Evolutionary conservation across 805 yeast genomes (phyloP).

Genomic region (Ascoidea rubescens): DNA sequence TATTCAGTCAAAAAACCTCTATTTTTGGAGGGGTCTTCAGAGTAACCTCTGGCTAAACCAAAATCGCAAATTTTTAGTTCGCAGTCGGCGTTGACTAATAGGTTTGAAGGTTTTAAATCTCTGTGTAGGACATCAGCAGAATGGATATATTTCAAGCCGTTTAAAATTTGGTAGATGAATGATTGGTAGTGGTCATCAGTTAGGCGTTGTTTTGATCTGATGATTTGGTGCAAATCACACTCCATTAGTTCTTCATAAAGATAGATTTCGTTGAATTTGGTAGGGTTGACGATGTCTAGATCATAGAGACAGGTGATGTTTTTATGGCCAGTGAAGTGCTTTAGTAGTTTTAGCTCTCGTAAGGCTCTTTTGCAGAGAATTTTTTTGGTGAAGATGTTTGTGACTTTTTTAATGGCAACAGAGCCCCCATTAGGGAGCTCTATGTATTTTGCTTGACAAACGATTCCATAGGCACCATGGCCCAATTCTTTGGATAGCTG

Average conservation of each 20-base stretch:
- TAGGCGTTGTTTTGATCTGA: conserved; percentile 82
- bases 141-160: conserved; percentile 84
- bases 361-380: conserved; percentile 85
- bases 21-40: conserved; percentile 68
- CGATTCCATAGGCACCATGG: conserved; percentile 96
- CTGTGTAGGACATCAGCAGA: conserved; percentile 88
- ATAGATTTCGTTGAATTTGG: conserved; percentile 79
- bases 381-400: conserved; percentile 85
- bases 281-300: conserved; percentile 73
- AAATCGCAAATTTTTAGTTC: conserved; percentile 94
- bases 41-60: conserved; percentile 88
- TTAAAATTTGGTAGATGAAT: conserved; percentile 80
- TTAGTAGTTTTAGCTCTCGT: conserved; percentile 76
- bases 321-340: conserved; percentile 92
- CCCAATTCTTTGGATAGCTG: conserved; percentile 88
- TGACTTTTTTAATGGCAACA: conserved; percentile 92
- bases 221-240: conserved; percentile 96
- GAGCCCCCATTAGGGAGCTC: conserved; percentile 61
- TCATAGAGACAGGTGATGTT: conserved; percentile 93
- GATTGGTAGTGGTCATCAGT: conserved; percentile 94
- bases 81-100: conserved; percentile 90
- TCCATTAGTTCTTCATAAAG: conserved; percentile 96
- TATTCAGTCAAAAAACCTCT: conserved; percentile 94
- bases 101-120: conserved; percentile 88
- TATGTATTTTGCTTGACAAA: conserved; percentile 81